Evolutionary conservation across 2,329 filamentous ascomycete genomes (phyloP).

Genomic region (Fusarium musae): DNA sequence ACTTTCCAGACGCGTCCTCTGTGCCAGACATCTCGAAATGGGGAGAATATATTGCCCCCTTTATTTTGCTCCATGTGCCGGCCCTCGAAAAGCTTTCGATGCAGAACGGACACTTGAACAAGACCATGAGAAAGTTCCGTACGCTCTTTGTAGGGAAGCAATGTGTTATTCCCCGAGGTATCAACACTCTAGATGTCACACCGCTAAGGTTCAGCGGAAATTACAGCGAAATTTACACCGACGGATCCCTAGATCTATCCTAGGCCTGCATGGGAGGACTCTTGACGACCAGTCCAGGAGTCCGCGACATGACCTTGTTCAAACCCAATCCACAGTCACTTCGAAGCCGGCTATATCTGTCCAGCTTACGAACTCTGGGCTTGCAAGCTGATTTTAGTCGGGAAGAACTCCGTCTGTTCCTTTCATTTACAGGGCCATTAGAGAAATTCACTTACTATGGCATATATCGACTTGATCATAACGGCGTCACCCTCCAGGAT

Average conservation of each 20-base stretch:
- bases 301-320: neutral
- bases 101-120: neutral
- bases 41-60: neutral
- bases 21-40: neutral
- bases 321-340: neutral
- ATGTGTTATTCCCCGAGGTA: neutral
- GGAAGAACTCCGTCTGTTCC: neutral
- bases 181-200: neutral
- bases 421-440: neutral
- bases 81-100: neutral
- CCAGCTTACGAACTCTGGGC: neutral
- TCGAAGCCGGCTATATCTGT: neutral
- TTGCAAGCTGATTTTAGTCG: neutral
- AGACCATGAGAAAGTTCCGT: neutral
- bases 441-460: neutral
- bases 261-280: neutral
- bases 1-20: accelerated
- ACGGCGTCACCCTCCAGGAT: neutral
- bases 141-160: accelerated
- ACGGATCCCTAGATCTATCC: neutral
- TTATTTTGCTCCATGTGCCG: neutral
- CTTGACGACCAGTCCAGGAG: neutral
- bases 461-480: too few relatives aligned
- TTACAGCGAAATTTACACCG: neutral
- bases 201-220: neutral